A percentile compares a stretch with the other conserved stretches of the same genome.
These are phyloP conservation scores for Coemansia sp. DNA, from an alignment of 371 early-diverging fungal species.

Conservation along the genomic window DNA sequence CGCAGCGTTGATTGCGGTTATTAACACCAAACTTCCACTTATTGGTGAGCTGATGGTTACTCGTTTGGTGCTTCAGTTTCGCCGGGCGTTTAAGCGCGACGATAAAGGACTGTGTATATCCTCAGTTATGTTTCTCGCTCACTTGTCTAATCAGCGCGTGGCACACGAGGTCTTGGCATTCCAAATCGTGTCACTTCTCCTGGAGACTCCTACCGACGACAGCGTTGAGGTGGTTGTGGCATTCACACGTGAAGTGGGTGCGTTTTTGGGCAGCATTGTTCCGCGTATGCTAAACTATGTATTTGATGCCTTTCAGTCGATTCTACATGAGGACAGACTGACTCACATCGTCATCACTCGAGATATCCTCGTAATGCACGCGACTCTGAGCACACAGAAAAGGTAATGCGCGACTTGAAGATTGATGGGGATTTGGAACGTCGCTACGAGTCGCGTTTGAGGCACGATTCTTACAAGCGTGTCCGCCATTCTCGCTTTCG, in stretches of 20 bases:
- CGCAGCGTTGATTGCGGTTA: conserved; percentile 82
- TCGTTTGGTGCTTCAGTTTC: conserved; percentile 85
- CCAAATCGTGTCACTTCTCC: conserved; percentile 79
- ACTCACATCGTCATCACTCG: neutral
- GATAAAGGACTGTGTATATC: conserved; percentile 88
- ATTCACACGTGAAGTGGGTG: conserved; percentile 89
- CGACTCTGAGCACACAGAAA: neutral
- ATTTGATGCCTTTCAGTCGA: conserved; percentile 89
- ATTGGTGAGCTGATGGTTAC: conserved; percentile 87
- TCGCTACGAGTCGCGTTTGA: neutral
- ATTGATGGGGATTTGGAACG: neutral
- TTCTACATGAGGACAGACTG: conserved; percentile 76
- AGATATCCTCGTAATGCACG: neutral
- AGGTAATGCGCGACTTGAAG: conserved; percentile 4
- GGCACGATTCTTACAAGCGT: neutral
- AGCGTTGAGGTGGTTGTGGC: conserved; percentile 97
- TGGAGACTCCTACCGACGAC: conserved; percentile 94
- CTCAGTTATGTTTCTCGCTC: conserved; percentile 85
- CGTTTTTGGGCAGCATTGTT: conserved; percentile 72
- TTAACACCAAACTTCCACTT: conserved; percentile 92
- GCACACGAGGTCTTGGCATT: conserved; percentile 87
- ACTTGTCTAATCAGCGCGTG: conserved; percentile 89
- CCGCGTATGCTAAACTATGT: conserved; percentile 83
- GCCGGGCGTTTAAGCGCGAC: conserved; percentile 86
- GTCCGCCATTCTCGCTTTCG: neutral